Evolutionary conservation across 768 basidiomycete genomes (phyloP).

Genomic region (Macrolepiota fuliginosa): DNA sequence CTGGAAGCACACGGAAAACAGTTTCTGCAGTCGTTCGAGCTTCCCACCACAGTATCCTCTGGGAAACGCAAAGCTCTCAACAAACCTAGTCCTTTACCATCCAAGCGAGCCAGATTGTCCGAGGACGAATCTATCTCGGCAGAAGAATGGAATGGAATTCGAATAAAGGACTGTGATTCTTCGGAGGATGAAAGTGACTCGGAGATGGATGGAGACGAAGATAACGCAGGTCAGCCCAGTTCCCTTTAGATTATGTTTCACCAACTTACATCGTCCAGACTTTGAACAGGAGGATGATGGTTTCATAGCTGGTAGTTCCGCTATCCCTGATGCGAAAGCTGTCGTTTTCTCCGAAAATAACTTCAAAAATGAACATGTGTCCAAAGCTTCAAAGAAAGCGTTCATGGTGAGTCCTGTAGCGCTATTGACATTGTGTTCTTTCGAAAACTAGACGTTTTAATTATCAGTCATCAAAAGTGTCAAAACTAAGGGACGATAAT

Average conservation of each 20-base stretch:
- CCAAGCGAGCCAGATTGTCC: conserved; percentile 18
- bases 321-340: conserved; percentile 36
- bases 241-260: background rate
- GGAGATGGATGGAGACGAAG: conserved; percentile 15
- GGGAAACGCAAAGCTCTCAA: conserved; percentile 5
- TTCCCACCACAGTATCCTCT: conserved; percentile 15
- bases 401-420: conserved; percentile 65
- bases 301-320: conserved; percentile 31
- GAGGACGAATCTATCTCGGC: conserved; percentile 17
- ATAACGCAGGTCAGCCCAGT: background rate
- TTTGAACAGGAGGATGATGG: conserved; percentile 49
- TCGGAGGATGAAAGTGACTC: conserved; percentile 15
- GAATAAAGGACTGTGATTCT: conserved; percentile 13
- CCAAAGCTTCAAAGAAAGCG: conserved; percentile 52
- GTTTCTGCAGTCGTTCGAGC: conserved; percentile 42
- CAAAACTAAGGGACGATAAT: conserved; percentile 47
- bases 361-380: conserved; percentile 20
- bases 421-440: background rate
- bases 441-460: background rate
- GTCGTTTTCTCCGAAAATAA: conserved; percentile 48
- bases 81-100: background rate
- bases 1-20: conserved; percentile 46
- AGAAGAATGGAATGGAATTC: conserved; percentile 42
- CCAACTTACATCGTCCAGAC: conserved; percentile 19
- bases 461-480: conserved; percentile 73